Percentiles rank a stretch among this genome's conserved stretches.
Conservation (phyloP, 352 stramenopile species). For the Phytophthora rubi region DNA sequence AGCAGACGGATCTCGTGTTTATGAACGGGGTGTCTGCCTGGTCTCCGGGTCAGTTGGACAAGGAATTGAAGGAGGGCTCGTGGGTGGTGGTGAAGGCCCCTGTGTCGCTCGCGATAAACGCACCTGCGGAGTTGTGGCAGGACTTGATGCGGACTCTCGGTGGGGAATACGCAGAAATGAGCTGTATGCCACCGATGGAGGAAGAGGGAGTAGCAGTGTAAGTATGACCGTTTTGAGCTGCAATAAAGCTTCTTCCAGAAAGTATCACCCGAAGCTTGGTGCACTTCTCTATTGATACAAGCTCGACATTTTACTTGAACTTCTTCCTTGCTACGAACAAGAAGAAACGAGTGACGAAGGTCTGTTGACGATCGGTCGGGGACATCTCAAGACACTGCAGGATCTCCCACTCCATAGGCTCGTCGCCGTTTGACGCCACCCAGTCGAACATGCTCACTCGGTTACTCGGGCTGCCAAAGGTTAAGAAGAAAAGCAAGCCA, state of each 20-base stretch:
- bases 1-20: constrained; percentile 77
- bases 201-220: constrained; percentile 33
- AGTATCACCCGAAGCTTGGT: constrained; percentile 11
- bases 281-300: constrained; percentile 30
- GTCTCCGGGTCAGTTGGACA: constrained; percentile 72
- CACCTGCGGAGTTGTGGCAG: constrained; percentile 68
- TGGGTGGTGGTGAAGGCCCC: constrained; percentile 83
- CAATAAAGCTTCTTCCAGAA: constrained; percentile 27
- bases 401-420: constrained; percentile 52
- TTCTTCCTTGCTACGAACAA: constrained; percentile 62
- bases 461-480: constrained; percentile 58
- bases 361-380: constrained; percentile 33
- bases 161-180: constrained; percentile 80
- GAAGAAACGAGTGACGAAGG: constrained; percentile 55
- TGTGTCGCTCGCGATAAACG: constrained; percentile 70
- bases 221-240: constrained; percentile 15
- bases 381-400: constrained; percentile 63
- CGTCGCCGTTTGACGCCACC: constrained; percentile 16
- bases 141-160: constrained; percentile 72
- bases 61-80: constrained; percentile 68
- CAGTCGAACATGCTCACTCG: constrained; percentile 62
- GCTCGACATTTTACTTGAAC: constrained; percentile 22
- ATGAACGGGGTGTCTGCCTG: constrained; percentile 80
- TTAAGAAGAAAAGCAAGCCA: constrained; percentile 53
- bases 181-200: constrained; percentile 62